phyloP scores from a whole-genome alignment of 331 rosid species.

The Cucumis variabilis region DNA sequence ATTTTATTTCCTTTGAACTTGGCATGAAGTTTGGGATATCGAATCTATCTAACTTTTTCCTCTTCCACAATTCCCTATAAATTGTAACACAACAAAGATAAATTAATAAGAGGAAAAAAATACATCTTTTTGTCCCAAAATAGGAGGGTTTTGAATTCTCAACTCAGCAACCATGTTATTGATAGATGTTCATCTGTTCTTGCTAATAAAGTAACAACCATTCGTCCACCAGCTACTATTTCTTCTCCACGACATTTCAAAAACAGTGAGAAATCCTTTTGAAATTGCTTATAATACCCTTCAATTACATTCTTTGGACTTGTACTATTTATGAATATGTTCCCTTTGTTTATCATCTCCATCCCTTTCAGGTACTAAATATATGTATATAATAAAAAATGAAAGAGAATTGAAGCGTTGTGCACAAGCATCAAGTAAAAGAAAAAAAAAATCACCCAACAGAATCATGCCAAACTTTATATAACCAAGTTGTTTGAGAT shows the following conservation, averaged over 20 bases:
- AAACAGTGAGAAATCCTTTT: background rate
- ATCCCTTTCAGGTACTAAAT: no score
- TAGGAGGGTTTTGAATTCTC: background rate
- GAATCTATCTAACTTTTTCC: background rate
- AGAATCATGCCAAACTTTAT: no score
- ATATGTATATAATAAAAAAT: no score
- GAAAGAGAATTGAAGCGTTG: constrained; percentile 10
- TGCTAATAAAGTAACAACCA: background rate
- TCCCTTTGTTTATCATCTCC: background rate
- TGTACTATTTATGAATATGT: background rate
- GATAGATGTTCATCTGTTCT: background rate
- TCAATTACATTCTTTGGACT: background rate
- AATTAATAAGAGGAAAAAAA: no score
- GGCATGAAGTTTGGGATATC: background rate
- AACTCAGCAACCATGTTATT: background rate
- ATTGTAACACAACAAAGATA: no score
- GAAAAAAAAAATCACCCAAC: no score
- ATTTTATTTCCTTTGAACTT: background rate
- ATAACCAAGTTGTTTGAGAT: no score
- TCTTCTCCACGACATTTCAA: background rate
- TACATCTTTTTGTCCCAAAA: no score
- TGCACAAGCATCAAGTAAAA: constrained; percentile 33
- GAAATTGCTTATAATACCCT: background rate
- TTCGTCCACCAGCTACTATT: background rate
- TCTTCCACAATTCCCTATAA: background rate